Base-by-base conservation (phyloP, 2,329 filamentous ascomycete genomes). In the Colletotrichum chlorophyti region DNA sequence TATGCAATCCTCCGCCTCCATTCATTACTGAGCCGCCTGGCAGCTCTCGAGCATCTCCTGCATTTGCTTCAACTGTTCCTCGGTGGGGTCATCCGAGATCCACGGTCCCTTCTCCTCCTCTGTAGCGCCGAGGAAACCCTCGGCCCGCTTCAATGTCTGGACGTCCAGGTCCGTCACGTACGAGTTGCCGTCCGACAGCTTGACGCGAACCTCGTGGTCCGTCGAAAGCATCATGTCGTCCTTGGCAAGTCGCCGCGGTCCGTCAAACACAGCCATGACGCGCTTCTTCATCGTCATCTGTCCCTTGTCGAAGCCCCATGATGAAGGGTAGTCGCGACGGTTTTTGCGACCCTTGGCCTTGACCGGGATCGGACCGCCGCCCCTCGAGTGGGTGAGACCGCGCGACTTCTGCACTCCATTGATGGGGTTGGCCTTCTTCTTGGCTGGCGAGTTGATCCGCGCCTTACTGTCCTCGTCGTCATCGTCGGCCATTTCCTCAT, bases 221-320 rank as follows among this genome's bases (percentile, higher is more conserved):
- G 91, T 93, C 66, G 93, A 92, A 46, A 99, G 87, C 93, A 97
- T 96, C 92, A 98, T 95, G 76, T 99, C 95, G 71, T 99, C 95
- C 79, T 98, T 98, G 84, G 91, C 95, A 46, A 99, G 83, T 37
- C 94, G 88, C 50, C 93, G 87, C 14, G 83, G 83, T 1, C 95
- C 95, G 69, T 98, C 93, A 68, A 96, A 99, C 17, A 96, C 91
- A 63, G 92, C 92, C 68, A 98, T 82, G 53, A 97, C 92, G 24
- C 95, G 91, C 85, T 97, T 97, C 86, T 96, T 97, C 86, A 96
- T 96, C 70, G 91, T 96, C 91, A 98, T 97, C 79, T 95, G 93
- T 68, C 91, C 90, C 68, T 91, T 88, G 62, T 93, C 86, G 68
- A 93, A 95, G 49, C 95, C 94, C 95, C 95, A 99, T 2, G 91